Percentiles rank a stretch among this genome's conserved stretches.
Conservation (phyloP, 2,329 filamentous ascomycete species). For the Trichoderma simmonsii region DNA sequence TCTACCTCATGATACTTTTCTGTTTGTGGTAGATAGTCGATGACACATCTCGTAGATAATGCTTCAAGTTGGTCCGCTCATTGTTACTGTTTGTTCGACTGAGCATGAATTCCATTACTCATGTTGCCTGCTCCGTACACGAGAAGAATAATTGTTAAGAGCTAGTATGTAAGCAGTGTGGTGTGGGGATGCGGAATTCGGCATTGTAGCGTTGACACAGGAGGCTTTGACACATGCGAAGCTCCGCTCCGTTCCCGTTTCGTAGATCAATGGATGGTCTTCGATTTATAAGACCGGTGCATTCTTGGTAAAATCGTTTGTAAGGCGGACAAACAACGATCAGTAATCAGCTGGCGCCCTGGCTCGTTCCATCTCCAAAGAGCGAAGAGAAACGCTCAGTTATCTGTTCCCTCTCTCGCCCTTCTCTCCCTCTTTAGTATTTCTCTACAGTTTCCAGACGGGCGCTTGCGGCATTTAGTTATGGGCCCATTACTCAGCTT, state of each 20-base stretch:
- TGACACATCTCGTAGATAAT: not conserved
- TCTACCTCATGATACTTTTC: not conserved
- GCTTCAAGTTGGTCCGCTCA: not conserved
- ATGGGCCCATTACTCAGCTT: not conserved
- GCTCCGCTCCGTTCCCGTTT: not conserved
- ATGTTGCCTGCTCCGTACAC: not conserved
- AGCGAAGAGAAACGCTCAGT: not conserved
- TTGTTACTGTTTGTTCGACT: not conserved
- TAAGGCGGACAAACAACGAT: not conserved
- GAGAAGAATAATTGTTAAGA: not conserved
- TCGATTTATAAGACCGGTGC: not conserved
- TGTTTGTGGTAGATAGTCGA: not conserved
- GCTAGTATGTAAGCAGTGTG: not conserved
- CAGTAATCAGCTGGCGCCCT: not conserved
- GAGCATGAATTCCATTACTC: not conserved
- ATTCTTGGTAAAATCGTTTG: not conserved
- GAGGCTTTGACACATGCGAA: not conserved
- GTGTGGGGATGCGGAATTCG: not conserved
- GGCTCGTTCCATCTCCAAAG: not conserved
- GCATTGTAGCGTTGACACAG: not conserved
- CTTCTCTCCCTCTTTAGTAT: not conserved
- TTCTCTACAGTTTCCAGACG: not conserved
- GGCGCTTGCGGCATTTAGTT: not conserved
- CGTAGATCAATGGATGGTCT: not conserved
- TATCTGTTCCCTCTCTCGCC: not conserved